Evolutionary conservation across 2,329 filamentous ascomycete species (phyloP).

Genomic region (Cladosporium sp.): DNA sequence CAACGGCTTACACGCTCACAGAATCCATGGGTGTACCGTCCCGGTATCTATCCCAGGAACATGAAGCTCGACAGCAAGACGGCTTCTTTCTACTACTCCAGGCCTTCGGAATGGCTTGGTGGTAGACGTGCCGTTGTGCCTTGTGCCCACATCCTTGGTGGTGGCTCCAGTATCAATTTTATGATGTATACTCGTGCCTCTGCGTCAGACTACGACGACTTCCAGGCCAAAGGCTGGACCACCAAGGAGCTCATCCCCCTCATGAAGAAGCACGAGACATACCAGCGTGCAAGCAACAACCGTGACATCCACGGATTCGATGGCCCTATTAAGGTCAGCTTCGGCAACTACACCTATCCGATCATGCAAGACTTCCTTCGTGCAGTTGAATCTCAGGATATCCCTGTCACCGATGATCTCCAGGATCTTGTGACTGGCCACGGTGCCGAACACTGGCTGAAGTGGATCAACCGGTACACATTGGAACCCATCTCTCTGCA

Average conservation of each 20-base stretch:
- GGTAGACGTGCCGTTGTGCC: slow-evolving; percentile 37
- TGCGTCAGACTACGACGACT: slow-evolving; percentile 20
- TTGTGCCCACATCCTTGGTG: slow-evolving; percentile 52
- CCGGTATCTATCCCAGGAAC: slow-evolving; percentile 46
- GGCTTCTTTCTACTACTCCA: slow-evolving; percentile 48
- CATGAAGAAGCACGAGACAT: slow-evolving; percentile 23
- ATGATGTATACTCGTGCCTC: slow-evolving; percentile 29
- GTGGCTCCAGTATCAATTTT: slow-evolving; percentile 44
- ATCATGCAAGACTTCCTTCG: slow-evolving; percentile 10
- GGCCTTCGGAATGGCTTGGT: slow-evolving; percentile 40
- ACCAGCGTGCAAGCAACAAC: slow-evolving; percentile 35
- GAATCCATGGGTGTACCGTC: slow-evolving; percentile 69
- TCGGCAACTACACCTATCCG: slow-evolving; percentile 29
- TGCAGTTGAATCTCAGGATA: slow-evolving; percentile 68
- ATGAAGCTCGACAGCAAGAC: slow-evolving; percentile 46
- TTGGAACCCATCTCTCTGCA: background rate
- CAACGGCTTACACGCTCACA: slow-evolving; percentile 32
- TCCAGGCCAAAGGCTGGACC: slow-evolving; percentile 20
- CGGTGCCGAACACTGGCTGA: slow-evolving; percentile 47
- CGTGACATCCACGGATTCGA: slow-evolving; percentile 17
- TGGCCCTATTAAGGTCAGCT: slow-evolving; percentile 19
- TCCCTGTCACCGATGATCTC: slow-evolving; percentile 57
- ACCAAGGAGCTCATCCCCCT: slow-evolving; percentile 19
- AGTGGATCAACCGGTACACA: slow-evolving; percentile 46
- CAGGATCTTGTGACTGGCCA: slow-evolving; percentile 25